A percentile compares a stretch with the other conserved stretches of the same genome.
Conservation (phyloP, 2,329 filamentous ascomycete species). For the Hypoxylon sp. region DNA sequence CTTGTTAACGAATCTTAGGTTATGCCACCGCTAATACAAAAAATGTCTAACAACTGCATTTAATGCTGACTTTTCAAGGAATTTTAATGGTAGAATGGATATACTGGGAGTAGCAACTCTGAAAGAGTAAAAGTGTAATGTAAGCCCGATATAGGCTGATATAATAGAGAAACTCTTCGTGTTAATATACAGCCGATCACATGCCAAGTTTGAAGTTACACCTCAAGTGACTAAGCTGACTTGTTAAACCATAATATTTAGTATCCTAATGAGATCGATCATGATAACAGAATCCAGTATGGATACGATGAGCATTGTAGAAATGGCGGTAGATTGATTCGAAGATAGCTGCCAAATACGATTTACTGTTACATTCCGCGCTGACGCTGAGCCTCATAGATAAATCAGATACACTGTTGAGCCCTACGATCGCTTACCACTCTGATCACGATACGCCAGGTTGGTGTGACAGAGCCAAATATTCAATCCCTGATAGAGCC, state of each 20-base stretch:
- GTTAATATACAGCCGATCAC: conserved; percentile 15
- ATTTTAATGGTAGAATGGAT: background rate
- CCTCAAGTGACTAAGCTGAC: conserved; percentile 36
- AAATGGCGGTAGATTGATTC: background rate
- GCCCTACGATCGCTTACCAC: background rate
- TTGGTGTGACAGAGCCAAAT: background rate
- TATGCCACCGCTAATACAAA: background rate
- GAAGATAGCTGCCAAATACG: conserved; percentile 3
- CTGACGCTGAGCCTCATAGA: conserved; percentile 4
- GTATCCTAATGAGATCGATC: conserved; percentile 1
- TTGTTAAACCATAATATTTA: conserved; percentile 5
- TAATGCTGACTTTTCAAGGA: background rate
- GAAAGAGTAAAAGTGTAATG: background rate
- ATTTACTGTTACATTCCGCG: conserved; percentile 2
- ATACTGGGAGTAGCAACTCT: background rate
- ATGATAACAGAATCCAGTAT: background rate
- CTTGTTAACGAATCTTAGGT: background rate
- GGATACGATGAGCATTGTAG: background rate
- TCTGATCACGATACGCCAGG: background rate
- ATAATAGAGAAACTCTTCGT: background rate
- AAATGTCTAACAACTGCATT: background rate
- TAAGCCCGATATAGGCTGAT: background rate
- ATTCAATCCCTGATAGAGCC: background rate
- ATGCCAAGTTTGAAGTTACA: background rate
- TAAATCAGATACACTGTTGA: background rate